Evolutionary conservation across 352 stramenopile genomes (phyloP).

Genomic region (Stramenopiles sp.): DNA sequence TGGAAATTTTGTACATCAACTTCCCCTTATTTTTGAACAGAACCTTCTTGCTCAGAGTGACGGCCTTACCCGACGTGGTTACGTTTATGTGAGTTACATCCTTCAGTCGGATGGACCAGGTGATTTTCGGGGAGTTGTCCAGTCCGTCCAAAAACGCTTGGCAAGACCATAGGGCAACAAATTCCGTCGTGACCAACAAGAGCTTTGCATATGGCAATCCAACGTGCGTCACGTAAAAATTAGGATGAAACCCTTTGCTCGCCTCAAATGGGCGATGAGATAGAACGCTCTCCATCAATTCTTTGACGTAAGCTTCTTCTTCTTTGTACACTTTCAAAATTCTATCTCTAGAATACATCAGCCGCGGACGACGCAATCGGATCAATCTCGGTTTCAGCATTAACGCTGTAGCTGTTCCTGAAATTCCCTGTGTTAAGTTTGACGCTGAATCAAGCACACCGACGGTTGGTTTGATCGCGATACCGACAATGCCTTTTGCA

Average conservation of each 20-base stretch:
- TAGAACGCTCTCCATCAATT: neutral
- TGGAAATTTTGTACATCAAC: neutral
- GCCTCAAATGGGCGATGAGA: no score
- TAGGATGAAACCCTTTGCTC: neutral
- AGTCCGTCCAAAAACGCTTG: neutral
- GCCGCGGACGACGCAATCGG: slow-evolving; percentile 42
- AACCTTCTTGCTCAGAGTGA: neutral
- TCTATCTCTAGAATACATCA: slow-evolving; percentile 48
- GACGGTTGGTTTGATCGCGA: slow-evolving; percentile 59
- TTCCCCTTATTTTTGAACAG: neutral
- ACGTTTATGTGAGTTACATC: neutral
- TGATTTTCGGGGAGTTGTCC: neutral
- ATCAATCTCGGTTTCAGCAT: slow-evolving; percentile 45
- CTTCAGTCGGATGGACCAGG: neutral
- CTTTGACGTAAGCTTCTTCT: neutral
- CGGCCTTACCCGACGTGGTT: neutral
- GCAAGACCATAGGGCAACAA: neutral
- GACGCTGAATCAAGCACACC: slow-evolving; percentile 54
- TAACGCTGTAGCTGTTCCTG: slow-evolving; percentile 49
- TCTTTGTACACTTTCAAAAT: slow-evolving; percentile 32
- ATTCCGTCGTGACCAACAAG: neutral
- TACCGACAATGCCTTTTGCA: slow-evolving; percentile 54
- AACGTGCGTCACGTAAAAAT: neutral
- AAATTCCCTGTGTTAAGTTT: slow-evolving; percentile 27
- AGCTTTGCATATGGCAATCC: neutral